Percentiles rank a stretch among this genome's conserved stretches.
Conservation (phyloP, 768 basidiomycete genomes). For the Boletus tylopilopsis region DNA sequence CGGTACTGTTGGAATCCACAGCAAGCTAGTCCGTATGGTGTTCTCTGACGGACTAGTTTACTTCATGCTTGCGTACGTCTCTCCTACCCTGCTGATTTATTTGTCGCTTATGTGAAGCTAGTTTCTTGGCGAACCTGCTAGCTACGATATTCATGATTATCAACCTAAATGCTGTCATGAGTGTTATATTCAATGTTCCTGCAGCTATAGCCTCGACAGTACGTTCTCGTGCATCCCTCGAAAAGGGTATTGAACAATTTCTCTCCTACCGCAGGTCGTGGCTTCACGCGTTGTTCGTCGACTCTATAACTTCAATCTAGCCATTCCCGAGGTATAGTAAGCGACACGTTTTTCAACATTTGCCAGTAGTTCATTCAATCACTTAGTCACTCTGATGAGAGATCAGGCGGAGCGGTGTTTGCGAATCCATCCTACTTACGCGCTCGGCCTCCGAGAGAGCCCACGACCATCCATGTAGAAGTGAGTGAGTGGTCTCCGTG, state of each 20-base stretch:
- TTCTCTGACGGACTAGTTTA: constrained; percentile 71
- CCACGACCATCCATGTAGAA: constrained; percentile 32
- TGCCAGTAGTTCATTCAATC: background rate
- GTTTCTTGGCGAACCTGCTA: constrained; percentile 39
- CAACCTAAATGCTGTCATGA: constrained; percentile 65
- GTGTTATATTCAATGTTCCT: constrained; percentile 61
- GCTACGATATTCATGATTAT: constrained; percentile 61
- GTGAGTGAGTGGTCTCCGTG: constrained; percentile 16
- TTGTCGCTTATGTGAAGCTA: constrained; percentile 19
- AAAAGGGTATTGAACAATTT: background rate
- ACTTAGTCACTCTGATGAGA: constrained; percentile 18
- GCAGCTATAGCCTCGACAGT: constrained; percentile 54
- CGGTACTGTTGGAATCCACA: constrained; percentile 28
- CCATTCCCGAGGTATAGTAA: constrained; percentile 29
- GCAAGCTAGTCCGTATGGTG: constrained; percentile 56
- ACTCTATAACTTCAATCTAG: constrained; percentile 44
- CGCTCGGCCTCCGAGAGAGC: constrained; percentile 13
- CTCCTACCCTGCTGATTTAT: constrained; percentile 18
- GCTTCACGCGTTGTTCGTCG: constrained; percentile 60
- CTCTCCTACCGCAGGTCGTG: constrained; percentile 40
- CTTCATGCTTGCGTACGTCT: constrained; percentile 67
- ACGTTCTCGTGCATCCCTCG: constrained; percentile 13
- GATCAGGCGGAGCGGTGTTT: constrained; percentile 18
- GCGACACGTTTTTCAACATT: constrained; percentile 1
- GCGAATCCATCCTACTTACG: constrained; percentile 16